Conservation (phyloP, 2,329 filamentous ascomycete species). For the Fusarium annulatum region DNA sequence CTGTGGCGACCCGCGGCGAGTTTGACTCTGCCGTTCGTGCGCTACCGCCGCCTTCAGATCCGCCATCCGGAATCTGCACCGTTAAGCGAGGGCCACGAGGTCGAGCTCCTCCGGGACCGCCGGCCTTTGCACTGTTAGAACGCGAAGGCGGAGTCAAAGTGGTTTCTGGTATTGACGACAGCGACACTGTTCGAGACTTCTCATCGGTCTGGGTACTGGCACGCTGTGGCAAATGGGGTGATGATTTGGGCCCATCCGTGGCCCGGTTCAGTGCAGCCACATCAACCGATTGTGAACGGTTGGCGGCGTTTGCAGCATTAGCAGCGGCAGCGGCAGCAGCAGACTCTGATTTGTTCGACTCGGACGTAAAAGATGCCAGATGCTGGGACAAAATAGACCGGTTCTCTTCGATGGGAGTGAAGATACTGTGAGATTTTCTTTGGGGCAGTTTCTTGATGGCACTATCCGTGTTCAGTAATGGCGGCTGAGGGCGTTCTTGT, state of each 20-base stretch:
- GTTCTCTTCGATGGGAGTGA: slow-evolving; percentile 95
- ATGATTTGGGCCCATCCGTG: slow-evolving; percentile 63
- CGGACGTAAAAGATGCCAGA: slow-evolving; percentile 73
- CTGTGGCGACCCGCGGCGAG: slow-evolving; percentile 69
- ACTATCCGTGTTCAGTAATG: slow-evolving; percentile 61
- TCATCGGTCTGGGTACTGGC: slow-evolving; percentile 60
- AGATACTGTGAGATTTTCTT: slow-evolving; percentile 90
- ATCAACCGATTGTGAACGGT: slow-evolving; percentile 74
- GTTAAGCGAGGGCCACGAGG: slow-evolving; percentile 84
- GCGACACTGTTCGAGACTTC: slow-evolving; percentile 61
- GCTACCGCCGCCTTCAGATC: slow-evolving; percentile 76
- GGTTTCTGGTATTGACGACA: slow-evolving; percentile 73
- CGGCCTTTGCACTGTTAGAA: slow-evolving; percentile 77
- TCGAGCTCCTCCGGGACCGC: slow-evolving; percentile 70
- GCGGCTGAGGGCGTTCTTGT: slow-evolving; percentile 58
- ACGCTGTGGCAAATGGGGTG: slow-evolving; percentile 65
- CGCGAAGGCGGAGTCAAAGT: slow-evolving; percentile 77
- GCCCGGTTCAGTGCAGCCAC: slow-evolving; percentile 65
- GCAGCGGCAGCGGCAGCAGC: slow-evolving; percentile 43
- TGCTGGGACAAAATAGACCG: slow-evolving; percentile 89
- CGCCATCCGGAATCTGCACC: slow-evolving; percentile 94
- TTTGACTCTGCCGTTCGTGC: slow-evolving; percentile 76
- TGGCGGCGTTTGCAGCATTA: slow-evolving; percentile 45
- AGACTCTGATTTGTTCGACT: slow-evolving; percentile 55
- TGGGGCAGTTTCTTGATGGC: slow-evolving; percentile 74